These are phyloP conservation scores for Chaetomium globosum DNA, from an alignment of 2,329 filamentous ascomycete genomes.

Conservation along the genomic window DNA sequence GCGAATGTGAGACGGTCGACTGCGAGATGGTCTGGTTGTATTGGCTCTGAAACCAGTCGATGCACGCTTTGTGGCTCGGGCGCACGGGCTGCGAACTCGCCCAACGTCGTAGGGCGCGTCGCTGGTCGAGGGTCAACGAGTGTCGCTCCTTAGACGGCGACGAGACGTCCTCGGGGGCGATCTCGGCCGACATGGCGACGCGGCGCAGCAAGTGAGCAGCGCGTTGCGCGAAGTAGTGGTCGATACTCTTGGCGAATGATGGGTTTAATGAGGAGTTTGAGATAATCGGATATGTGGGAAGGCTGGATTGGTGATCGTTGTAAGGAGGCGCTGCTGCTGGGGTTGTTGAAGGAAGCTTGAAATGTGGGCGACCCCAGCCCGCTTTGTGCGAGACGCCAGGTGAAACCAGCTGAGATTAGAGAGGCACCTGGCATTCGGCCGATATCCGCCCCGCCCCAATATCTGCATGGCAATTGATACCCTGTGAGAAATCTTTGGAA, in stretches of 20 bases:
- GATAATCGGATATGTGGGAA: slow-evolving; percentile 32
- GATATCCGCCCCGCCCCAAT: neutral
- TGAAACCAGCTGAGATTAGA: neutral
- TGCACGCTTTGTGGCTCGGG: slow-evolving; percentile 63
- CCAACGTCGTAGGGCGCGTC: slow-evolving; percentile 62
- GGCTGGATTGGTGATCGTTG: slow-evolving; percentile 34
- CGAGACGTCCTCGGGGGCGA: slow-evolving; percentile 25
- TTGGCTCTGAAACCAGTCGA: slow-evolving; percentile 63
- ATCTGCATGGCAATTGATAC: neutral
- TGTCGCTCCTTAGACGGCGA: slow-evolving; percentile 54
- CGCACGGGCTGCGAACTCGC: slow-evolving; percentile 59
- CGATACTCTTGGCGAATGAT: slow-evolving; percentile 18
- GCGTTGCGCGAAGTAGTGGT: slow-evolving; percentile 22
- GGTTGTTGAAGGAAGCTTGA: neutral
- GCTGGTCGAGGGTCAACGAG: slow-evolving; percentile 64
- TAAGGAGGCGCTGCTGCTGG: slow-evolving; percentile 28
- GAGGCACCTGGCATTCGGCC: neutral
- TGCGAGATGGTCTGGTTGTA: slow-evolving; percentile 65
- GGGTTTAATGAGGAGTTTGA: slow-evolving; percentile 31
- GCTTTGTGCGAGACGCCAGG: neutral
- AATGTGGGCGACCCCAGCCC: neutral
- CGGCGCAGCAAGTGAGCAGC: slow-evolving; percentile 7
- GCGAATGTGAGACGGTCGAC: slow-evolving; percentile 64
- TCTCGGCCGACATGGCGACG: slow-evolving; percentile 31
- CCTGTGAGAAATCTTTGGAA: neutral